Base-by-base conservation (phyloP, 345 rosid genomes). In the Dipteronia sinensis region DNA sequence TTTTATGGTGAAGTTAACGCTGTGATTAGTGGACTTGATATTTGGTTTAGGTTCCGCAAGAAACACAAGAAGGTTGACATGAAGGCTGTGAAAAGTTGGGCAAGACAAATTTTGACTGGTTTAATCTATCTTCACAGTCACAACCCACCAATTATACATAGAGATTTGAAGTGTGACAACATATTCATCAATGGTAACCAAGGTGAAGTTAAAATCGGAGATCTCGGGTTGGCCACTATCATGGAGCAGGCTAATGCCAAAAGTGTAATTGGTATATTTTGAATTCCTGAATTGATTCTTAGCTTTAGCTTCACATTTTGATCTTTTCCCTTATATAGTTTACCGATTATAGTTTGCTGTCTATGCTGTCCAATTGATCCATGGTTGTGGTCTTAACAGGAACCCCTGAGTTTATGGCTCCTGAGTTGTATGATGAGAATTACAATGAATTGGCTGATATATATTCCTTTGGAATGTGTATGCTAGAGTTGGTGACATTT, bases 191-290 rank as follows among this genome's bases (percentile, higher is more conserved):
- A 95, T 78, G 99, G 99, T 46, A 90, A 92, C 89, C 94, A 85
- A 80, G 99, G 98, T 77, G 96, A 93, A 87, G 97, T 95, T 74
- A 95, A 95, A 82, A 95, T 95, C 78, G 99, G 99, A 79, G 98
- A 95, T 87, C 97, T 95, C 68, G 99, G 99, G 44, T 85, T 95
- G 74, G 99, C 99, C 69, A 90, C 91, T 79, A 87, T 95, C 81
- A 89, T 93, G 97, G 93, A 91, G 82, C 96, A 95, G 81, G 83
- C 96, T 79, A 89, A 84, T 74, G 99, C 97, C 83, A 88, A 89
- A 85, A 95, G 98, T 82, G 97, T 95, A n/a, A 90, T 95, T 74
- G 99, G 99, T 90, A 89, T 70, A 59, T 25, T 82, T 78, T 71
- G 46, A 42, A 20, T 29, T 47, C 40, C 34, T 47, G 38, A 34